Conservation (phyloP, 139 green algal species). For the Gonium pectorale region DNA sequence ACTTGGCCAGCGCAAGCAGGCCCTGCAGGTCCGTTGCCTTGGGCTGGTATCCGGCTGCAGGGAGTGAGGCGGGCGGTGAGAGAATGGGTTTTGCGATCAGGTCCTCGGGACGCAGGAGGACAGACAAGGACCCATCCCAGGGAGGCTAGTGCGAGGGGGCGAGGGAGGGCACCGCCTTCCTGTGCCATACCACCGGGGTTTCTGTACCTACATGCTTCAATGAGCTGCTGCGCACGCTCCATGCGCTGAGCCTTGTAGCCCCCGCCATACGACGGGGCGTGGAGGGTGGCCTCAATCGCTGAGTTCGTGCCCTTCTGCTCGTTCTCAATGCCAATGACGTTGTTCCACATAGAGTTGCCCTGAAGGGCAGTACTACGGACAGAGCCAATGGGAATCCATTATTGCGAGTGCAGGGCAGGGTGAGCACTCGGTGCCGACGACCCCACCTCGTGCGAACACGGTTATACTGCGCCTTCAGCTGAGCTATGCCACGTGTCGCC, state of each 20-base stretch:
- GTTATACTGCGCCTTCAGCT: conserved; percentile 73
- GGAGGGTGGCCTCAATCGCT: conserved; percentile 79
- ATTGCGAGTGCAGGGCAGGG: background rate
- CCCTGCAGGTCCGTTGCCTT: conserved; percentile 74
- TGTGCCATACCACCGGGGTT: no score
- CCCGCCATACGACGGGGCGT: conserved; percentile 68
- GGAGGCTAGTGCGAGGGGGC: no score
- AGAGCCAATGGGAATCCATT: no score
- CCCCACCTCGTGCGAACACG: conserved; percentile 79
- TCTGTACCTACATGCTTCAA: conserved; percentile 43
- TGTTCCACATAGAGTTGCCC: conserved; percentile 85
- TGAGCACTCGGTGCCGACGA: background rate
- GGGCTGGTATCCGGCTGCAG: conserved; percentile 76
- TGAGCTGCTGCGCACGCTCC: conserved; percentile 73
- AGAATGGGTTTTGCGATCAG: no score
- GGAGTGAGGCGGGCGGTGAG: background rate
- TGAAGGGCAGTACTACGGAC: conserved; percentile 82
- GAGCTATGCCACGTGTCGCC: conserved; percentile 38
- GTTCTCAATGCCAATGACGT: conserved; percentile 78
- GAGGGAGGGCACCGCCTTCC: no score
- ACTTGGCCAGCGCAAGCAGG: conserved; percentile 79
- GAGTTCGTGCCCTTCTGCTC: conserved; percentile 76
- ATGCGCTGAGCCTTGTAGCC: conserved; percentile 60
- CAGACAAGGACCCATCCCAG: no score
- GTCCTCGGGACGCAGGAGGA: no score